These are phyloP conservation scores for Apiospora phragmitis DNA, from an alignment of 2,329 filamentous ascomycete genomes.

Conservation along the genomic window DNA sequence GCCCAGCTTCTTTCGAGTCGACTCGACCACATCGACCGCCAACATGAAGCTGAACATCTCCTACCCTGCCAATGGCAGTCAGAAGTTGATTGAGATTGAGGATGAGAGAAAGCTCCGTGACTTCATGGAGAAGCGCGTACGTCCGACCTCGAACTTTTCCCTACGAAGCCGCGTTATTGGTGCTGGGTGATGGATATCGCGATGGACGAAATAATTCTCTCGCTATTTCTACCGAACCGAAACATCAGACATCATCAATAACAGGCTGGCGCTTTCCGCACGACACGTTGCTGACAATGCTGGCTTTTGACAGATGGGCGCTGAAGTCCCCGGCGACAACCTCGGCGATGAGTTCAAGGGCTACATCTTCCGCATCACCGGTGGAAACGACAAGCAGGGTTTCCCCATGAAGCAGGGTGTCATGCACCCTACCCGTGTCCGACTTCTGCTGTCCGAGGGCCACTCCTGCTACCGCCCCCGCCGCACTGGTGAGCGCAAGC, in stretches of 20 bases:
- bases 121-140: conserved; percentile 97
- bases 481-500: conserved; percentile 97
- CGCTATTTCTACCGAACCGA: neutral
- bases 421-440: conserved; percentile 98
- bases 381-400: conserved; percentile 99
- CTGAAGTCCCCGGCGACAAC: conserved; percentile 89
- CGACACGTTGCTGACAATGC: conserved; percentile 13
- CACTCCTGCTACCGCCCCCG: conserved; percentile 99
- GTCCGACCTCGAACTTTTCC: conserved; percentile 34
- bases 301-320: conserved; percentile 66
- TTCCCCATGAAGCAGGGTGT: conserved; percentile 99
- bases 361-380: conserved; percentile 99
- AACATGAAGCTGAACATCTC: conserved; percentile 76
- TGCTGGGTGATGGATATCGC: neutral
- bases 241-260: neutral
- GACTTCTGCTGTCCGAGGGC: conserved; percentile 90
- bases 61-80: conserved; percentile 98
- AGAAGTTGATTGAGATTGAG: conserved; percentile 98
- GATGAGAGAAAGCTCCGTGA: conserved; percentile 99
- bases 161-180: neutral
- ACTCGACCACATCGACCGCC: conserved; percentile 38
- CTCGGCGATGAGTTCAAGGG: conserved; percentile 99
- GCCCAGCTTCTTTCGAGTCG: conserved; percentile 29
- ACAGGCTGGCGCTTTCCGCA: neutral
- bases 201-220: neutral